phyloP scores from a whole-genome alignment of 495 filamentous ascomycete species.

The Penicillium cataractarum region DNA sequence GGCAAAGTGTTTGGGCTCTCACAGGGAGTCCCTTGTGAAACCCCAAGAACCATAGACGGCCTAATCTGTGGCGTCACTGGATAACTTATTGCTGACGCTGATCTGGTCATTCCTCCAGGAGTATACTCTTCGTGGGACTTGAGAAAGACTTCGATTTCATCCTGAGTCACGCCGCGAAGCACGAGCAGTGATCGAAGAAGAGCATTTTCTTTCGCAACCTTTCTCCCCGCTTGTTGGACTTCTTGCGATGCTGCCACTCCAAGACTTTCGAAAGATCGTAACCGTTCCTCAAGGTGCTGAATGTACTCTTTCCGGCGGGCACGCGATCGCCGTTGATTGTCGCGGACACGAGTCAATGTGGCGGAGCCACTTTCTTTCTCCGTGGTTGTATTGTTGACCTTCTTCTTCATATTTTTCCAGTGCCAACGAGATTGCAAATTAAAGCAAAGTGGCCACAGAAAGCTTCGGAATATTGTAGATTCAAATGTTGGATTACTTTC shows the following conservation, averaged over 20 bases:
- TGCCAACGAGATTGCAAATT: not conserved
- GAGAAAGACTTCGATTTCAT: conserved; percentile 20
- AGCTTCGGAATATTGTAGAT: not conserved
- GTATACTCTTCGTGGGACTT: conserved; percentile 14
- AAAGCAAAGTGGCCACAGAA: not conserved
- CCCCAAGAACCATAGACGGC: not conserved
- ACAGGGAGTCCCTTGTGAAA: not conserved
- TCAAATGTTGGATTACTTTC: not conserved
- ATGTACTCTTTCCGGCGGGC: conserved; percentile 73
- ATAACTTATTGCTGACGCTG: conserved; percentile 3
- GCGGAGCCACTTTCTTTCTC: conserved; percentile 1
- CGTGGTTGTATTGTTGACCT: not conserved
- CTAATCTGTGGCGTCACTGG: not conserved
- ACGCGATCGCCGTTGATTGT: conserved; percentile 75
- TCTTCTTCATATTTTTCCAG: not conserved
- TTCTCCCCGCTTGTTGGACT: conserved; percentile 67
- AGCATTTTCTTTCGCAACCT: conserved; percentile 66
- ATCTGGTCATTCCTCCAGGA: not conserved
- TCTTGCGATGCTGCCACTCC: conserved; percentile 62
- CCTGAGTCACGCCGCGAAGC: conserved; percentile 18
- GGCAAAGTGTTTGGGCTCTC: not conserved
- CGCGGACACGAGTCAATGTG: conserved; percentile 39
- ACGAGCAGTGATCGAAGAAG: conserved; percentile 55
- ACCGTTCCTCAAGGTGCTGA: conserved; percentile 61
- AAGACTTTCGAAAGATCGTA: conserved; percentile 56